Base-by-base conservation (phyloP, 345 rosid genomes). In the Salix udensis region DNA sequence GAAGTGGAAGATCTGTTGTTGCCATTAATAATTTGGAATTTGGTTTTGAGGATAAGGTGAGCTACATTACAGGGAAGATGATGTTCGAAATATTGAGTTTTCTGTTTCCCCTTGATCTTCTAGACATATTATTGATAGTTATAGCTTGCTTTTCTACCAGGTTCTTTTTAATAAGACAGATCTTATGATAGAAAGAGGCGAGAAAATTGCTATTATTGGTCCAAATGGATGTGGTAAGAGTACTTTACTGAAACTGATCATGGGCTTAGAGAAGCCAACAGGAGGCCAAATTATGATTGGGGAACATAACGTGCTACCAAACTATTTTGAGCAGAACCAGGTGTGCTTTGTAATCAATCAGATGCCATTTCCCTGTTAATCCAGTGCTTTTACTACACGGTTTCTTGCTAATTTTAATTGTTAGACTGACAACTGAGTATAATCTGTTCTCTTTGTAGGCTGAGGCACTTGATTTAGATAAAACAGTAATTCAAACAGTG, bases 261-360 rank as follows among this genome's bases (percentile, higher is more conserved):
- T 91, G 96, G 97, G 89, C 55, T 74, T 91, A 77, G 91, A 85
- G 88, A 91, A 93, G 86, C 90, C 94, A 72, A 60, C 16, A 6
- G 83, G 78, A 42, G 98, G 98, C 67, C 92, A 90, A 82, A 88
- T 95, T 73, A 44, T 88, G 66, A 91, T 89, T 1, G 98, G 98
- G 76, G 97, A 95, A 78, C 96, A 95, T 87, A 95, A 91, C 82
- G 97, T 95, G 50, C 77, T 95, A 26, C 98, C 96, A 75, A 95
- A 95, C 88, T 95, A 95, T 87, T 95, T 95, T 82, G 98, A 95
- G 85, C 98, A 95, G 87, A 95, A 95, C 83, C 98, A 95, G 96
- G 98, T 92, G 6, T 70, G 86, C 74, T 50, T 13, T 46, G 52
- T 21, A 67, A 26, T 67, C 21, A 24, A 30, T 62, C 18, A 2